These are phyloP conservation scores for Colletotrichum sp. DNA, from an alignment of 2,329 filamentous ascomycete genomes.

Conservation along the genomic window DNA sequence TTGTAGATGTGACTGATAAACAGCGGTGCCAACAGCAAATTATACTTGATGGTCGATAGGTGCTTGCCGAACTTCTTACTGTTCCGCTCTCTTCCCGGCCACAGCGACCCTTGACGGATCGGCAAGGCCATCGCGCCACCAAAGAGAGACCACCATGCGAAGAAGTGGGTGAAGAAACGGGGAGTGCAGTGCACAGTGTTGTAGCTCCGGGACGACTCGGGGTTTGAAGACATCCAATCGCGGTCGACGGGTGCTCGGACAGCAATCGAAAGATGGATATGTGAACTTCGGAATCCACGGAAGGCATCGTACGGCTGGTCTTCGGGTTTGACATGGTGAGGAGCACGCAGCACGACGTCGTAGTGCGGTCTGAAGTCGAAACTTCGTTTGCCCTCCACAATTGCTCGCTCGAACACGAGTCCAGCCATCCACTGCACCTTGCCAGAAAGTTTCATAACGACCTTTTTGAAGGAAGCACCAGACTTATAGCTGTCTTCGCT, in stretches of 20 bases:
- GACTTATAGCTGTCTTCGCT: constrained; percentile 71
- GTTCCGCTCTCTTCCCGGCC: constrained; percentile 91
- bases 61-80: constrained; percentile 99
- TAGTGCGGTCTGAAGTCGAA: constrained; percentile 95
- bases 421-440: constrained; percentile 94
- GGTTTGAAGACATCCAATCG: constrained; percentile 81
- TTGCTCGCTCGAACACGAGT: constrained; percentile 87
- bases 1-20: constrained; percentile 98
- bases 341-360: constrained; percentile 84
- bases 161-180: constrained; percentile 98
- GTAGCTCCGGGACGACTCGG: constrained; percentile 85
- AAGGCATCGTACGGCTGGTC: constrained; percentile 84
- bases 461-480: constrained; percentile 93
- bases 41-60: constrained; percentile 98
- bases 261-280: constrained; percentile 94
- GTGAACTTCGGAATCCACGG: constrained; percentile 92
- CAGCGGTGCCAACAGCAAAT: constrained; percentile 85
- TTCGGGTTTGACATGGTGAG: constrained; percentile 70
- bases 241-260: constrained; percentile 86
- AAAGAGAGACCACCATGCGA: constrained; percentile 97
- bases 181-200: constrained; percentile 95
- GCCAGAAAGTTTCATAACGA: constrained; percentile 97
- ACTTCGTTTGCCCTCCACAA: constrained; percentile 73
- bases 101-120: constrained; percentile 88
- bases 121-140: constrained; percentile 93